Evolutionary conservation across 352 stramenopile genomes (phyloP), one percentile per base, ranked within the genome.

Genomic region (Globisporangium spinosum): DNA sequence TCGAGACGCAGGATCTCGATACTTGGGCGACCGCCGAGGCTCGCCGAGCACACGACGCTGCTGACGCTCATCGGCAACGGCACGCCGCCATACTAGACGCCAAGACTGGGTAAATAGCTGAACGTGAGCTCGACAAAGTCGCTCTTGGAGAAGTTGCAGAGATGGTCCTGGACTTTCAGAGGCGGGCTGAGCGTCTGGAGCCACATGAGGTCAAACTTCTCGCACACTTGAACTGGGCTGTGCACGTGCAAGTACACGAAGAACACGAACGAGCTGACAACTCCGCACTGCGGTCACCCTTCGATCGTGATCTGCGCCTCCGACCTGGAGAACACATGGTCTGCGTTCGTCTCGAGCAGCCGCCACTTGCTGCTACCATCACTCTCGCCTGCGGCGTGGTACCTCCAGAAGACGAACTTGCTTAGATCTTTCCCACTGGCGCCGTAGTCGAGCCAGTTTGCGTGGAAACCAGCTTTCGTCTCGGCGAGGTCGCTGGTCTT

Each of bases 111-210:
- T 1, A 72, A 51, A 56, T 78, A 79, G 53, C 78, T 74, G 34
- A 85, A 83, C 64, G 76, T 83, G 68, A 85, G 69, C 68, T 85
- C 77, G 22, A 71, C 75, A 73, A 85, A 85, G 74, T 80, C 73
- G 54, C 75, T 83, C 6, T 75, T 64, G 1, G 69, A 59, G 35
- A 73, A 70, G 6, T 68, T 75, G 62, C 77, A 83, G 17, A 85
- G 60, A 15, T 59, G 38, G 20, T 65, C 71, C 34, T 25, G 17
- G 20, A 32, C 27, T 3, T 25, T 45, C 9, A 62, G 29, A 15
- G 27, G 32, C 2, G 58, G n/a, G 2, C 29, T 49, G 5, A 68
- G 65, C 34, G 77, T 65, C 58, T 85, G 77, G 66, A 81, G 79
- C 73, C 75, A 85, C 77, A 85, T 83, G 35, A 49, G 34, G 12